Evolutionary conservation across 352 stramenopile species (phyloP), one percentile per base, ranked within the genome.

Genomic region (Phytophthora litchii): DNA sequence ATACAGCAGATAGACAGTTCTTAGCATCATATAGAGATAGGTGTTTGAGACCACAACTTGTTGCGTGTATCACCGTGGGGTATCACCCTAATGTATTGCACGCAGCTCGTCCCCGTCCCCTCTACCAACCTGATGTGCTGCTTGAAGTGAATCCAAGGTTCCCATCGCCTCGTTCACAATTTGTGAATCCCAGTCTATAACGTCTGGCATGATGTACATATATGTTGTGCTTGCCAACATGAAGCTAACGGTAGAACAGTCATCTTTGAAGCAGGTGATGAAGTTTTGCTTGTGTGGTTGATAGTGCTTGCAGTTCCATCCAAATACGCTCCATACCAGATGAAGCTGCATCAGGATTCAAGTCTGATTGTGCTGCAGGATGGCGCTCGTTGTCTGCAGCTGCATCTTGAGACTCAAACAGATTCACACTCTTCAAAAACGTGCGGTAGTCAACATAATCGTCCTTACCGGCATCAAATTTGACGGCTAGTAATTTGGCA

Each of bases 381-480:
- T 46, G 34, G 36, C 3, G 36, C 45, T 21, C 10, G 4, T 44
- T 34, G 12, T 0, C 14, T 37, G 19, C 13, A 6, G 27, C 16
- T 23, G 23, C n/a, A 5, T 53, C 16, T 21, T 55, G 17, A 4
- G 32, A 34, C 4, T 34, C 19, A 17, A 49, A 41, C 17, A 64
- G 42, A 37, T 70, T 72, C 3, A 84, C 58, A 52, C 79, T 90
- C n/a, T 63, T 54, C 40, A 80, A 61, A 47, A 92, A 88, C 23
- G 77, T 69, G 50, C 77, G 59, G 41, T 90, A 90, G 65, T 89
- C 74, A 31, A 91, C 77, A 55, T 64, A 83, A 4, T 70, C 80
- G 44, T 87, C 78, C 40, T 68, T 67, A 34, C 76, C 79, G 11
- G 54, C 52, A 43, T 80, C 76, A 50, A 91, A 90, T 17, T 74